Conservation (phyloP, 2,329 filamentous ascomycete genomes). For the Talaromyces sp. region DNA sequence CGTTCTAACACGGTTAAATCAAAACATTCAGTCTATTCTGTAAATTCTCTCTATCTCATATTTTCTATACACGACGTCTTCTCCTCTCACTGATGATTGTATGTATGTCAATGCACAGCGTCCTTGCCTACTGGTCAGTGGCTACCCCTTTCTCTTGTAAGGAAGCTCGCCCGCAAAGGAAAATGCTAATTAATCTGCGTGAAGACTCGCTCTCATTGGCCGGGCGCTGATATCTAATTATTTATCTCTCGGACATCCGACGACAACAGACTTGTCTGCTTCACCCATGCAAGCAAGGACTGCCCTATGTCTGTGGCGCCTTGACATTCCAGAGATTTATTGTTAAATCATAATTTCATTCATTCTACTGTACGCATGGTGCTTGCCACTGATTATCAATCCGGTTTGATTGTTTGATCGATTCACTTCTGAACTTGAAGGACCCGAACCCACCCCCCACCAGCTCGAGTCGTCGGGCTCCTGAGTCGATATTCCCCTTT, state of each 20-base stretch:
- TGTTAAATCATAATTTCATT: background rate
- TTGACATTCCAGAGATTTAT: background rate
- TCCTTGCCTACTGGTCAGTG: background rate
- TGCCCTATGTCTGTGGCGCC: background rate
- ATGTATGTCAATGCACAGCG: background rate
- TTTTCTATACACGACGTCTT: background rate
- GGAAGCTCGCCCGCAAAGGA: background rate
- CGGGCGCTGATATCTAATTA: background rate
- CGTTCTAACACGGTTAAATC: slow-evolving; percentile 10
- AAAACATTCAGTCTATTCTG: background rate
- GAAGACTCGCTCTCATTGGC: slow-evolving; percentile 5
- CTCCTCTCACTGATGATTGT: background rate
- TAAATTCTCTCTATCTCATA: background rate
- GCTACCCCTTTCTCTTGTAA: slow-evolving; percentile 9
- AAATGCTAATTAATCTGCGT: slow-evolving; percentile 1
- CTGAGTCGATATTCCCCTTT: background rate
- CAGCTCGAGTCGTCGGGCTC: background rate
- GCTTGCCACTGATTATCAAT: background rate
- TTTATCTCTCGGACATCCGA: slow-evolving; percentile 4
- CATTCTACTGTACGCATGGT: background rate
- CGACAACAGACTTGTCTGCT: background rate
- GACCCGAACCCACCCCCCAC: slow-evolving; percentile 13
- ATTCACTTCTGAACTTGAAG: background rate
- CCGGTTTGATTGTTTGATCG: background rate
- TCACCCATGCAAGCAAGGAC: slow-evolving; percentile 6